Conservation (phyloP, 2,329 filamentous ascomycete genomes). For the Neonectria faginata region DNA sequence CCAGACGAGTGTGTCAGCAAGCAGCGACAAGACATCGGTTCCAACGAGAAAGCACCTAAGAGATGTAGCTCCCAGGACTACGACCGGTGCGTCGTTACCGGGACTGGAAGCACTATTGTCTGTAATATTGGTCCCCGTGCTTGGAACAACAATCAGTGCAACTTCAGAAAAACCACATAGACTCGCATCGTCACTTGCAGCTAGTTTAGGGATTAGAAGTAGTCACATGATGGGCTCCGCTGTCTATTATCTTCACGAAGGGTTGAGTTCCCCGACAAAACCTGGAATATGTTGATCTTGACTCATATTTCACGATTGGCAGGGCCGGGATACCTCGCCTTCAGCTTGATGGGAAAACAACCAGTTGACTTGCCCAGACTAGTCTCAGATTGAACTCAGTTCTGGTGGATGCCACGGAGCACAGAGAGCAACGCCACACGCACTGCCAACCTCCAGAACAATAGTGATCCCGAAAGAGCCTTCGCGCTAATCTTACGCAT, state of each 20-base stretch:
- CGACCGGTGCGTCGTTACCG: neutral
- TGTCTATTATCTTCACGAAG: neutral
- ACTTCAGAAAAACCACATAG: neutral
- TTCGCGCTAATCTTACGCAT: neutral
- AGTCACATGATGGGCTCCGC: too few relatives aligned
- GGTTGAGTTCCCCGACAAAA: neutral
- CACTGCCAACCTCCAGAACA: neutral
- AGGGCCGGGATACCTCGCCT: neutral
- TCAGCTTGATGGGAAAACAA: neutral
- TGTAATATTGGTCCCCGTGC: neutral
- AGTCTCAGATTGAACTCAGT: neutral
- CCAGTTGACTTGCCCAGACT: too few relatives aligned
- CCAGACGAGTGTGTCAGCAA: neutral
- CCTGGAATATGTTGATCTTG: constrained; percentile 7
- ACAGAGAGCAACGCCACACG: neutral
- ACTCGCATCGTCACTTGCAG: neutral
- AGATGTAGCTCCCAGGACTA: neutral
- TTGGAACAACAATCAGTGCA: neutral
- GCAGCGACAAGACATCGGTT: neutral
- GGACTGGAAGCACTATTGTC: neutral
- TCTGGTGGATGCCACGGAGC: constrained; percentile 3
- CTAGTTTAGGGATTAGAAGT: neutral
- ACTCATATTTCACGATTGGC: constrained; percentile 1
- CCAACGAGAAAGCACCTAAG: neutral
- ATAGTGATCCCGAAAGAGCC: neutral